Conservation (phyloP, 495 filamentous ascomycete genomes). For the Annulohypoxylon stygium region DNA sequence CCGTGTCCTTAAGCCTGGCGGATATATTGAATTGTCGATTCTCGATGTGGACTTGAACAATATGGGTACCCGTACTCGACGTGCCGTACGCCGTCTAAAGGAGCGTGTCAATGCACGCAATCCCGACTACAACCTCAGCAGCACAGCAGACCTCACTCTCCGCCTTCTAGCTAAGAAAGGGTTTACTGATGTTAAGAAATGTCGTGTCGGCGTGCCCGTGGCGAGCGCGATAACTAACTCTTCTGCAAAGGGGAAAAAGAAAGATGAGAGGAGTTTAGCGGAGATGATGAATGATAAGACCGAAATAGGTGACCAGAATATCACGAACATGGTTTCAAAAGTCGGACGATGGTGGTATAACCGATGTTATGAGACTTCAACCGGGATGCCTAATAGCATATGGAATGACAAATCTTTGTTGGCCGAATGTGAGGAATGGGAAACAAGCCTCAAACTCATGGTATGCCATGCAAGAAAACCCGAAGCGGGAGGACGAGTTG, state of each 20-base stretch:
- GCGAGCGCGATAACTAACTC: slow-evolving; percentile 72
- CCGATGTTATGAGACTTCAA: slow-evolving; percentile 83
- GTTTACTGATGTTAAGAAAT: slow-evolving; percentile 86
- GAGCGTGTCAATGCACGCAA: slow-evolving; percentile 73
- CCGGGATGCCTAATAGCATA: slow-evolving; percentile 73
- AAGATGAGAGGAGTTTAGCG: slow-evolving; percentile 70
- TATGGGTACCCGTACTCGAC: slow-evolving; percentile 81
- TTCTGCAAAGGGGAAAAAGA: slow-evolving; percentile 53
- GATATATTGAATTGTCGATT: slow-evolving; percentile 87
- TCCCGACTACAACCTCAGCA: slow-evolving; percentile 74
- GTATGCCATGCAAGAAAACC: slow-evolving; percentile 83
- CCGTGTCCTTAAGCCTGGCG: slow-evolving; percentile 89
- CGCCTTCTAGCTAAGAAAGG: slow-evolving; percentile 80
- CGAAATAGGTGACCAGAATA: slow-evolving; percentile 77
- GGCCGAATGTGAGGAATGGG: slow-evolving; percentile 85
- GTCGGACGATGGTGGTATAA: slow-evolving; percentile 98
- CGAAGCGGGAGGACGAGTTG: slow-evolving; percentile 56
- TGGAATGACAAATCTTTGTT: slow-evolving; percentile 83
- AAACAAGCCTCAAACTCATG: slow-evolving; percentile 88
- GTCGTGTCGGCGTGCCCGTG: slow-evolving; percentile 89
- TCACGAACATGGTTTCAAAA: slow-evolving; percentile 89
- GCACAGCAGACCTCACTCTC: slow-evolving; percentile 82
- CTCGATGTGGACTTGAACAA: slow-evolving; percentile 89
- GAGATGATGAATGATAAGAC: slow-evolving; percentile 77
- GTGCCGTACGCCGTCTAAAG: slow-evolving; percentile 82